phyloP scores from a whole-genome alignment of 495 filamentous ascomycete genomes.

The Darksidea phi region DNA sequence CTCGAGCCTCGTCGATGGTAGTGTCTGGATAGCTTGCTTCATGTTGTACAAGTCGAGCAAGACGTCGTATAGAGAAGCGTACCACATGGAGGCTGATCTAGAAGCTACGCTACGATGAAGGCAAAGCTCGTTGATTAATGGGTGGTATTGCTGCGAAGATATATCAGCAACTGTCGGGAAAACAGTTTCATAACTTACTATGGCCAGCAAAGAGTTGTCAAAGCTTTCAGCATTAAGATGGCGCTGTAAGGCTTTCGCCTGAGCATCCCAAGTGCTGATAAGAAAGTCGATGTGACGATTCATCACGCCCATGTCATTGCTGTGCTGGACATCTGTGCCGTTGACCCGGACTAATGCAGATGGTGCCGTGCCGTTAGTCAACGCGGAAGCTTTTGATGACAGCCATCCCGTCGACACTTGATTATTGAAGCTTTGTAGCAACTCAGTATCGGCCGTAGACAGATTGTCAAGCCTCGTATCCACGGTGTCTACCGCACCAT shows the following conservation, averaged over 20 bases:
- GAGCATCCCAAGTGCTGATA: background rate
- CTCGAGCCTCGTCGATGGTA: constrained; percentile 17
- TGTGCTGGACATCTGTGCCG: too few species aligned
- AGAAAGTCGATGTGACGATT: background rate
- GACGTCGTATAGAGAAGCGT: constrained; percentile 52
- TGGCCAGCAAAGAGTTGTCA: too few species aligned
- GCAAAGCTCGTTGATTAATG: constrained; percentile 62
- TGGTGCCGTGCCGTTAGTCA: too few species aligned
- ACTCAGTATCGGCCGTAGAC: constrained; percentile 49
- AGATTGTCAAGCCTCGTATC: constrained; percentile 58
- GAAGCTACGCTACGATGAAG: constrained; percentile 37
- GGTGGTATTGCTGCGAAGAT: constrained; percentile 55
- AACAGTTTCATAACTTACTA: too few species aligned
- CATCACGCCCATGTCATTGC: background rate
- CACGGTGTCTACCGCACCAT: constrained; percentile 33
- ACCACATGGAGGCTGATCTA: constrained; percentile 44
- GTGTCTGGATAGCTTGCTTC: constrained; percentile 19
- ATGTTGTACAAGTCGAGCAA: constrained; percentile 48
- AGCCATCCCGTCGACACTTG: background rate
- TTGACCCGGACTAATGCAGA: too few species aligned
- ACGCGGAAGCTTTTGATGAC: background rate
- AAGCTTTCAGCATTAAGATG: too few species aligned
- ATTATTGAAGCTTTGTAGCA: constrained; percentile 40
- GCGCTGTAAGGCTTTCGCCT: too few species aligned
- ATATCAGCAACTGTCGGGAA: too few species aligned